Conservation (phyloP, 495 filamentous ascomycete species). For the Xylaria telfairii region DNA sequence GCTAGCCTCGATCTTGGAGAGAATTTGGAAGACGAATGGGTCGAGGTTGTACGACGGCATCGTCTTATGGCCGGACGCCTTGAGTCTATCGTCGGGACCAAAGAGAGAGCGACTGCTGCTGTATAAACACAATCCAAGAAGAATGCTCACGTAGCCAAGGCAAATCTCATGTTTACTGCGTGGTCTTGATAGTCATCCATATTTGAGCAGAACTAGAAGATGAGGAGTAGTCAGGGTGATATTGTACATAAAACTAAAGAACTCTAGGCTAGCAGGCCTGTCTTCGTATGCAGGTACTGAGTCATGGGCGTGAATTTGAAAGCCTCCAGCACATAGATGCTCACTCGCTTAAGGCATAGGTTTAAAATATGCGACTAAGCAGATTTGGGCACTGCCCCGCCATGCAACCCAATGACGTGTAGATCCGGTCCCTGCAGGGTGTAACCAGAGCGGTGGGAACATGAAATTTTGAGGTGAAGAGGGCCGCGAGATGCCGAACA, state of each 20-base stretch:
- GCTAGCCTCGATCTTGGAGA: slow-evolving; percentile 68
- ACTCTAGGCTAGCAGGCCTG: not conserved
- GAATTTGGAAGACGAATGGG: slow-evolving; percentile 77
- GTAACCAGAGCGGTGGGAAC: slow-evolving; percentile 16
- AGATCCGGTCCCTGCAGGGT: slow-evolving; percentile 11
- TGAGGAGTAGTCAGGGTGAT: no score
- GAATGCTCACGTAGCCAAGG: not conserved
- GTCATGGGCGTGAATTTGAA: not conserved
- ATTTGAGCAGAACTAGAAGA: not conserved
- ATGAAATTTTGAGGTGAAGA: not conserved
- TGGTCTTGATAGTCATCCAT: not conserved
- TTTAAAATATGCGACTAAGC: slow-evolving; percentile 5
- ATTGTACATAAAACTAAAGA: not conserved
- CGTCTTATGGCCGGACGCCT: slow-evolving; percentile 82
- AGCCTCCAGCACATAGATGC: not conserved
- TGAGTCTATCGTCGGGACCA: slow-evolving; percentile 77
- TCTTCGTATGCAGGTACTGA: not conserved
- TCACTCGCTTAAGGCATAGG: not conserved
- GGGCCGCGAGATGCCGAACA: slow-evolving; percentile 5
- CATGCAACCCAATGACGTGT: slow-evolving; percentile 23
- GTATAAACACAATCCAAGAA: slow-evolving; percentile 18
- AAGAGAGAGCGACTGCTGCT: slow-evolving; percentile 24
- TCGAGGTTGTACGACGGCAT: slow-evolving; percentile 89
- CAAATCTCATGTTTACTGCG: not conserved
- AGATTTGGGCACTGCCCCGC: not conserved